Percentiles rank a stretch among this genome's conserved stretches.
phyloP scores from a whole-genome alignment of 257 asterid species.

The Primulina eburnea region DNA sequence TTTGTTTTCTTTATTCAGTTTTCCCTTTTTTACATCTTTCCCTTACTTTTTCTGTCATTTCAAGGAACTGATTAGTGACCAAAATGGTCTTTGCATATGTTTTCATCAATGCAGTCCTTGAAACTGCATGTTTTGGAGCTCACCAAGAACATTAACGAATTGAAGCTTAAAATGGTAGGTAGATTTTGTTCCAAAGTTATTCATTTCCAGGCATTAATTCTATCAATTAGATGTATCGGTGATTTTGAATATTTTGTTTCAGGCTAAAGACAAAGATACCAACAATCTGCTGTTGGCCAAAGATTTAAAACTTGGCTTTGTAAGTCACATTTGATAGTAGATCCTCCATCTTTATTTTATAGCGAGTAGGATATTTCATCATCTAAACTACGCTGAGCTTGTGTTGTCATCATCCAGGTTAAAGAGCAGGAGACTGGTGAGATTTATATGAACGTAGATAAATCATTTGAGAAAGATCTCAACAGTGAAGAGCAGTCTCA shows the following conservation, averaged over 20 bases:
- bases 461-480: conserved; percentile 27
- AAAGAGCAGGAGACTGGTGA: conserved; percentile 32
- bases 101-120: conserved; percentile 73
- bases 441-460: conserved; percentile 24
- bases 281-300: conserved; percentile 28
- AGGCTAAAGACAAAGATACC: conserved; percentile 49
- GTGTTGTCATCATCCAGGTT: conserved; percentile 35
- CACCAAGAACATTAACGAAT: conserved; percentile 52
- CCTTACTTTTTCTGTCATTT: conserved; percentile 15
- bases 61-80: conserved; percentile 18
- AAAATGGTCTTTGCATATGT: conserved; percentile 27
- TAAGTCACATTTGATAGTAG: conserved; percentile 29
- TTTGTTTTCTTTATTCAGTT: conserved; percentile 10
- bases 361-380: conserved; percentile 15
- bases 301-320: conserved; percentile 32
- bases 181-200: conserved; percentile 17
- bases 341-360: conserved; percentile 10
- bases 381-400: conserved; percentile 20
- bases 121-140: conserved; percentile 87
- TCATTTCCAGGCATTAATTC: conserved; percentile 20
- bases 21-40: not conserved
- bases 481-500: conserved; percentile 20
- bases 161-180: conserved; percentile 74
- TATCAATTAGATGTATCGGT: conserved; percentile 14
- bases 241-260: conserved; percentile 28